Evolutionary conservation across 495 filamentous ascomycete species (phyloP).

Genomic region (Friedmanniomyces simplex): DNA sequence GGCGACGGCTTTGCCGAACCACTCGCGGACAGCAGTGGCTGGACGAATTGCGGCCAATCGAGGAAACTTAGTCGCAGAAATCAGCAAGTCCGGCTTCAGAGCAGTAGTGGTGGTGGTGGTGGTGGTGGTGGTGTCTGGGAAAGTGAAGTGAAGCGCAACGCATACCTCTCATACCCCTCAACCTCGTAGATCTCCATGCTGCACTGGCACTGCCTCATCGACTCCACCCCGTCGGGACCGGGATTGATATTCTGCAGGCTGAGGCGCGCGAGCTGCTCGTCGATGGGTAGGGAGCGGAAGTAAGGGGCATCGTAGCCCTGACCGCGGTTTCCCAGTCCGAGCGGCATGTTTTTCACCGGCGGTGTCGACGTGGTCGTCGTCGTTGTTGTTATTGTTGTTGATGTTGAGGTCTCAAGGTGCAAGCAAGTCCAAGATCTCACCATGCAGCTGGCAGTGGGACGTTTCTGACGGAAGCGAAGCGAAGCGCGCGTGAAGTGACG

Average conservation of each 20-base stretch:
- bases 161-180: neutral
- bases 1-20: neutral
- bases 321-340: neutral
- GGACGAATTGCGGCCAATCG: neutral
- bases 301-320: neutral
- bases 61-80: neutral
- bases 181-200: neutral
- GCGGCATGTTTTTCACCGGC: neutral
- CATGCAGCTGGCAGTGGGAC: neutral
- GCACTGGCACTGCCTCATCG: neutral
- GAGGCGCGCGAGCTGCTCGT: neutral
- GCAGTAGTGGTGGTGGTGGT: no score
- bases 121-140: no score
- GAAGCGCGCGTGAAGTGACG: constrained; percentile 7
- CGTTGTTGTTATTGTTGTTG: neutral
- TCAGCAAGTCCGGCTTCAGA: neutral
- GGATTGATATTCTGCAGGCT: neutral
- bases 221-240: neutral
- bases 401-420: neutral
- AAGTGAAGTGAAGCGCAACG: neutral
- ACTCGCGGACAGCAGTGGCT: neutral
- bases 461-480: neutral
- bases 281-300: neutral
- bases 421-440: neutral
- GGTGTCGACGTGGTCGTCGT: neutral